Evolutionary conservation across 805 yeast species (phyloP), one percentile per base, ranked within the genome.

Genomic region (Aciculoconidium aculeatum): DNA sequence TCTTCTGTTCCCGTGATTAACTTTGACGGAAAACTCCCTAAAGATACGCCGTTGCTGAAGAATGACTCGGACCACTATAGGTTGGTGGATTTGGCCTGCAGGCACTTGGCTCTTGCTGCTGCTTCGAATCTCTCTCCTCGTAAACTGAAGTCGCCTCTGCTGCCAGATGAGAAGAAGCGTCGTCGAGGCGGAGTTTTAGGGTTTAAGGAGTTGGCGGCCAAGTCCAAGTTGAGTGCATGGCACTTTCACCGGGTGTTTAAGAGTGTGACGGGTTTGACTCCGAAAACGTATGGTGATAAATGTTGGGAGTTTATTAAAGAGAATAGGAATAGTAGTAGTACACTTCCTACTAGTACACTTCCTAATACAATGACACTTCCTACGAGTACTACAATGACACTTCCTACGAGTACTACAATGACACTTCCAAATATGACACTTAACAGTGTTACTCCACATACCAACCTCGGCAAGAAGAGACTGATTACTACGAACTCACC

Each of bases 191-290:
- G 86, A 23, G 84, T 80, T 7, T 57, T 80, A 26, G 90, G 88
- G 0, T 86, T 86, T 61, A 82, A 84, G 53, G 95, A 86, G 51
- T 67, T 86, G 47, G 95, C 95, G 6, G 77, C 84, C 12, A 81
- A 85, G 49, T 78, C 87, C 7, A 80, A 80, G 41, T 67, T 86
- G 35, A 74, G 85, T 7, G 92, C 95, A 15, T 86, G 95, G 95
- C 95, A 86, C 55, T 86, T 86, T 56, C 95, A 86, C 62, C 65
- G 95, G 29, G 94, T 86, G 14, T 86, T 86, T 65, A 80, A 86
- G 55, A 72, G 79, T 32, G 83, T 85, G 37, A 82, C 94, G 4
- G 90, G 94, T 2, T 68, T 84, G 35, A 85, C 95, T 1, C 94
- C 94, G 14, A 83, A 85, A 61, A 80, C 84, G 5, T 85, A 85